Base-by-base conservation (phyloP, 2,329 filamentous ascomycete genomes). In the Plenodomus biglobosus region DNA sequence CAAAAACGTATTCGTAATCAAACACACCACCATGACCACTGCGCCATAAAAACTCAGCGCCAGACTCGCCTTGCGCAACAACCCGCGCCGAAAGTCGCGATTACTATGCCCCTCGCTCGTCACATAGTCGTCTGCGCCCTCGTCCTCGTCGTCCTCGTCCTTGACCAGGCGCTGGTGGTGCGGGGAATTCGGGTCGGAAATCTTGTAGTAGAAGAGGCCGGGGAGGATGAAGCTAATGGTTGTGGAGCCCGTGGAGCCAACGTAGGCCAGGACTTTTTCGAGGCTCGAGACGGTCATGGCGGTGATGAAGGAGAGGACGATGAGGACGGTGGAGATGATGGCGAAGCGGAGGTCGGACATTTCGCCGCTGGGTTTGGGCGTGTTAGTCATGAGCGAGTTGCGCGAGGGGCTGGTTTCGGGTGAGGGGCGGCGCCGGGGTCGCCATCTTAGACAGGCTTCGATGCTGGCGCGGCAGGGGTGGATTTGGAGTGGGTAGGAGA, bases 181-280 rank as follows among this genome's bases (percentile, higher is more conserved):
- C 21, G 86, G 81, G 38, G 89, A 92, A 46, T 96, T 87, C 0
- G 94, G 94, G 19, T 90, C 85, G 11, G 90, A 95, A 51, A 99
- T 97, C 74, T 97, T 97, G 76, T 97, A 99, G 73, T 97, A 99
- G 72, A 99, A 99, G 3, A 99, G 75, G 0, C 94, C 94, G 0
- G 94, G 94, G 0, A 99, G 80, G 57, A 99, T 97, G 70, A 99
- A 99, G 53, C 90, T 95, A 63, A 99, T 99, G 52, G 90, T 90
- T 0, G 94, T 99, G 42, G 87, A 92, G 44, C 94, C 94, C 0
- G 94, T 99, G 61, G 87, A 91, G 32, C 94, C 94, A 10, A 99
- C 94, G 61, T 96, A 99, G 0, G 94, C 92, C 0, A 99, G 80
- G 1, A 99, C 92, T 39, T 89, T 87, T 68, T 96, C 92, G 2